Base-by-base conservation (phyloP, 495 filamentous ascomycete species). In the Sordaria brevicollis region DNA sequence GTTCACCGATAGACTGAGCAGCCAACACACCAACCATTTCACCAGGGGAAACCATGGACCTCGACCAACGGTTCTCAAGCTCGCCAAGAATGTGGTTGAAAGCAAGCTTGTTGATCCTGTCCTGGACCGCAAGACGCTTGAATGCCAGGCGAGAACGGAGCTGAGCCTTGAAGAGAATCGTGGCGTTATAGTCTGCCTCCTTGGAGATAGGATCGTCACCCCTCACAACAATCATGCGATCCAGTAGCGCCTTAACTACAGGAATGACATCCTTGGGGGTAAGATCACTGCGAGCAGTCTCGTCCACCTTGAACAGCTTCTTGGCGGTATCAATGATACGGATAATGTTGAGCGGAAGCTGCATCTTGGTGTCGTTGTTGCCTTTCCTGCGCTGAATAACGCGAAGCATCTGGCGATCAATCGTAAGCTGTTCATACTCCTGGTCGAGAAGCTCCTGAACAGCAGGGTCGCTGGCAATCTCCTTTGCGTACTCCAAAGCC, bases 21-120 rank as follows among this genome's bases (percentile, higher is more conserved):
- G 95, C 95, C 75, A 99, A 86, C 36, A 98, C 96, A 79, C 95
- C 95, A 68, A 98, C 96, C 95, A 99, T 99, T 79, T 99, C 95
- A 73, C 95, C 95, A 36, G 95, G 92, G 71, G 88, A 89, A 38
- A 96, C 95, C 68, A 87, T 84, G 57, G 96, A 88, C 75, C 89
- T 87, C 21, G 88, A 84, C 85, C 96, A 99, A 43, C 93, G 87
- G 75, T 83, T 91, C 82, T 97, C 93, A 39, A 98, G 84, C 72
- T 97, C 94, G 71, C 96, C 96, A 35, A 99, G 77, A 66, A 98
- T 89, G 77, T 97, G 92, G 66, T 94, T 90, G 77, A 99, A 94
- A 3, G 95, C 94, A 49, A 97, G 86, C 77, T 92, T 96, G 81
- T 93, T 96, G 71, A 98, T 83, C 25, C 89, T 89, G 73, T 95